Evolutionary conservation across 192 early-diverging fungal genomes (phyloP).

Genomic region (Oehlia diaphana): DNA sequence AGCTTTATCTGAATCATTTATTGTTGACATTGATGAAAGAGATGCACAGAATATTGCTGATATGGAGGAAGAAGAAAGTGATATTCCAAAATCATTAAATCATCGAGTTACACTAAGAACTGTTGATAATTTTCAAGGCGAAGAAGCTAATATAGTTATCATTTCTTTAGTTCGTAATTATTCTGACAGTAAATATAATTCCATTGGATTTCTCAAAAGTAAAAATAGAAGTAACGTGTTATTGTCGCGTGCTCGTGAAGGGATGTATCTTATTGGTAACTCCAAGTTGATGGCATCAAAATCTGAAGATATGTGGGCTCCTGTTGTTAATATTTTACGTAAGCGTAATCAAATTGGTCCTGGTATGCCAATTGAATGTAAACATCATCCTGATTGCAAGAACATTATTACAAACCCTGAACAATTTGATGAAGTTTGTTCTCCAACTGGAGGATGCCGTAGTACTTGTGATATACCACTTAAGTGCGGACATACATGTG

Average conservation of each 20-base stretch:
- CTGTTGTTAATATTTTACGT: slow-evolving; percentile 31
- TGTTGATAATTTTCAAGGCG: slow-evolving; percentile 42
- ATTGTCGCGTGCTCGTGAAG: slow-evolving; percentile 32
- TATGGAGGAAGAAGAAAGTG: slow-evolving; percentile 16
- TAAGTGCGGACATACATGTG: no score
- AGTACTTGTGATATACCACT: no score
- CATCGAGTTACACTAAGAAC: slow-evolving; percentile 34
- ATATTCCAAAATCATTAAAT: not conserved
- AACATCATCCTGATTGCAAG: slow-evolving; percentile 42
- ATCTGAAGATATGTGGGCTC: not conserved
- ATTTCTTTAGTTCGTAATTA: slow-evolving; percentile 42
- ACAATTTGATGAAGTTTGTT: slow-evolving; percentile 34
- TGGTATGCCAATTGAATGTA: slow-evolving; percentile 49
- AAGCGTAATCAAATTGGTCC: slow-evolving; percentile 35
- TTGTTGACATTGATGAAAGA: slow-evolving; percentile 16
- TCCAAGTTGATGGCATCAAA: slow-evolving; percentile 34
- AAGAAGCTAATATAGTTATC: slow-evolving; percentile 32
- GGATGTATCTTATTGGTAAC: slow-evolving; percentile 8
- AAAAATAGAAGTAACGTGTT: slow-evolving; percentile 59
- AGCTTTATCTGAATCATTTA: slow-evolving; percentile 28
- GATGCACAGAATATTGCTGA: slow-evolving; percentile 31
- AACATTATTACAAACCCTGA: slow-evolving; percentile 30
- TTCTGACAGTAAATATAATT: slow-evolving; percentile 19
- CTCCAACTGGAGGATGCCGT: no score
- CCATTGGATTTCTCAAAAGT: slow-evolving; percentile 59